Base-by-base conservation (phyloP, 805 yeast species). In the Kazachstania kunashirensis region DNA sequence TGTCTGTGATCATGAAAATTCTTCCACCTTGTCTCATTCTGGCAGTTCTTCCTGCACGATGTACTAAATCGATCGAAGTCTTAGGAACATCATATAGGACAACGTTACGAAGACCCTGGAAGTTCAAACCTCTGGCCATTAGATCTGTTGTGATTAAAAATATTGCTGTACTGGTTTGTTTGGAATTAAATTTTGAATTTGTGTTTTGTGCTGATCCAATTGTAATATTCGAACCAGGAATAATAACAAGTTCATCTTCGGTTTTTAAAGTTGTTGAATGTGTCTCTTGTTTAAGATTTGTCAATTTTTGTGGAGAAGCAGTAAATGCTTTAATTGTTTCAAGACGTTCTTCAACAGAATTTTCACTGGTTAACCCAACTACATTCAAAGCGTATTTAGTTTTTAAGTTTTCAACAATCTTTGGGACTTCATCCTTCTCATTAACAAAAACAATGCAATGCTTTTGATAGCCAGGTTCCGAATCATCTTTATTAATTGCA, bases 1-100 rank as follows among this genome's bases (percentile, higher is more conserved):
- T 77, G 43, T 78, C 80, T 19, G 80, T 79, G 35, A 89, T 74
- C 50, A 92, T 65, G 44, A 85, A 79, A 2, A 84, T 96, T 42
- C 95, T 70, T 11, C 98, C 98, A 25, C 80, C 69, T 51, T 80
- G 85, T 31, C 81, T 83, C 82, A 88, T 79, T 55, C 98, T 66
- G 3, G 96, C 96, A 0, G 96, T 89, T 61, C 98, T 73, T 1
- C 98, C 98, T 1, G 84, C 80, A 43, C 98, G 67, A 56, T 89
- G 97, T 15, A 89, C 76, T 41, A 89, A 65, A 59, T 89, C 97
- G 14, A 84, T 78, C 0, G 96, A 74, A 12, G 81, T 78, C 36
- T 72, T 71, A 5, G 98, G 98, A 31, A 86, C 74, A 53, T 89
- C 96, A 63, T 79, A 80, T 34, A 92, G 62, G 19, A 89, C 68